Evolutionary conservation across 2,329 filamentous ascomycete genomes (phyloP), one percentile per base, ranked within the genome.

Genomic region (Juglanconis oblonga): DNA sequence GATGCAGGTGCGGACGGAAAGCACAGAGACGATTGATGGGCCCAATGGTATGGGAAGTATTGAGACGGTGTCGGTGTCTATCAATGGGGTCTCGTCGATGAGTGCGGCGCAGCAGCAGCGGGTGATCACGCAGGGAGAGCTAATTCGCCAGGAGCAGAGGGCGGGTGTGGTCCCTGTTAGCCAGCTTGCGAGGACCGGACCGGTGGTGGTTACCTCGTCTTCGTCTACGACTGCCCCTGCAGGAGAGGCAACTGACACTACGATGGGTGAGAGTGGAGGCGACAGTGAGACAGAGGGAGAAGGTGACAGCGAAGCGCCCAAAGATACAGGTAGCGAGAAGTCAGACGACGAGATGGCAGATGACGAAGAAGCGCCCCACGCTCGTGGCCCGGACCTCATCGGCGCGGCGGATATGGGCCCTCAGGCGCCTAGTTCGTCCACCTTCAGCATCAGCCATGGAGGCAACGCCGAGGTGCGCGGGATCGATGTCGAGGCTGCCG

Each of bases 331-430:
- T 31, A 66, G 69, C 14, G 69, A 69, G 32, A 67, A 68, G 3
- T 72, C 75, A 14, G 69, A 72, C 52, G 64, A 74, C 63, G 70
- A 80, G 57, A 74, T 77, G 42, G 74, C 77, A 35, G 81, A 83
- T 14, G 81, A 84, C 6, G 81, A 84, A 7, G 88, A 91, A 61
- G 81, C 86, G 55, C 91, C 92, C 5, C 92, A 96, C 73, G 92
- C 90, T 0, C 83, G 92, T 45, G 94, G 94, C 0, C 95, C 95
- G 0, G 86, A 91, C 35, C 83, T 91, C 66, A 89, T 98, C 54
- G 94, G 93, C 4, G 86, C 92, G 61, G 87, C 91, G 67, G 95
- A 99, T 71, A 89, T 91, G 65, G 95, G 95, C 0, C 87, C 90
- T 9, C 93, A 91, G 73, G 76, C 65, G 55, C 77, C 74, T 57